Base-by-base conservation (phyloP, 441 rosid species). In the Metrosideros polymorpha region DNA sequence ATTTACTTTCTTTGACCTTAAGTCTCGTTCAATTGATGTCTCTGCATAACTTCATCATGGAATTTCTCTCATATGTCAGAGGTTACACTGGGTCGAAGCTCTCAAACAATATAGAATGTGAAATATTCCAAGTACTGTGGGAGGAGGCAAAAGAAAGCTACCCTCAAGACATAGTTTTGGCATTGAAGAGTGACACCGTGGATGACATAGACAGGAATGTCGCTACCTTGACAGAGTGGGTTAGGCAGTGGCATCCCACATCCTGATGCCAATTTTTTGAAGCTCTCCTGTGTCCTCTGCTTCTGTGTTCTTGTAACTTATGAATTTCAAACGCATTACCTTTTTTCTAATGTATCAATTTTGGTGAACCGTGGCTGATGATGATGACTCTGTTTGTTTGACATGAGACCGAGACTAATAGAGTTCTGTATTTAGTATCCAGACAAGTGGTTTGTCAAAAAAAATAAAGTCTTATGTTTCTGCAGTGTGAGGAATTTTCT, bases 61-160 rank as follows among this genome's bases (percentile, higher is more conserved):
- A 54, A 32, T 82, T 2, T 29, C 43, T 66, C 17, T 89, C 53
- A 24, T 83, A 39, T 61, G 82, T 82, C 93, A 97, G 99, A 88
- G 98, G 96, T 6, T 97, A 97, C 82, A 87, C 98, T 1, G 94
- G 93, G 86, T 86, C 91, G 13, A 97, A 97, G 95, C 95, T 96
- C 63, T 89, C 93, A 0, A 96, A 96, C 94, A 98, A 98, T 84
- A 84, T 98, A 15, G 97, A 96, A 76, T 95, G 98, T 35, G 99
- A 98, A 87, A 95, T 95, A 83, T 96, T 94, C 83, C 96, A 93
- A 91, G 92, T 96, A 35, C 83, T 96, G 88, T 90, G 95, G 51
- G 98, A 98, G 91, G 99, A 98, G 93, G 99, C 99, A 2, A 92
- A 86, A 56, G 98, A 95, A 19, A 95, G 98, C 90, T 98, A 98